Evolutionary conservation across 2,329 filamentous ascomycete genomes (phyloP).

Genomic region (Aureobasidium melanogenum): DNA sequence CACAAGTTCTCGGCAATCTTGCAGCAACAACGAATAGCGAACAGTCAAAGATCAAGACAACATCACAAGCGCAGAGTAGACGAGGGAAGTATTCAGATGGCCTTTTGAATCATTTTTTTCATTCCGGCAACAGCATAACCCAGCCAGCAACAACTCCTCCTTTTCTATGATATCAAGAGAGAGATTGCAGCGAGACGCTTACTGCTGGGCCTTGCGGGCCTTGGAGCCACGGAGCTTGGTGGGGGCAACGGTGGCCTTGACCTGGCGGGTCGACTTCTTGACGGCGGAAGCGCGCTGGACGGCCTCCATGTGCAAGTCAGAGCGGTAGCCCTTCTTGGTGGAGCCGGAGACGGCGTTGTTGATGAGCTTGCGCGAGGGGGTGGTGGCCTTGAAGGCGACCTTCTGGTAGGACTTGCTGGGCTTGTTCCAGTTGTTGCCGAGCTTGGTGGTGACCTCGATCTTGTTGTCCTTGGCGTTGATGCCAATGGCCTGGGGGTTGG

Average conservation of each 20-base stretch:
- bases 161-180: neutral
- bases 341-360: slow-evolving; percentile 73
- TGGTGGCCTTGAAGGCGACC: slow-evolving; percentile 61
- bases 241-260: slow-evolving; percentile 61
- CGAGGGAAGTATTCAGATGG: neutral
- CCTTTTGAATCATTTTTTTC: slow-evolving; percentile 11
- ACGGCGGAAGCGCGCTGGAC: slow-evolving; percentile 75
- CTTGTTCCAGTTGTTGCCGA: slow-evolving; percentile 60
- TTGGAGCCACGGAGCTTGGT: slow-evolving; percentile 70
- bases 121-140: slow-evolving; percentile 1
- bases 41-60: neutral
- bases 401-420: slow-evolving; percentile 59
- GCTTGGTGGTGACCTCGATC: slow-evolving; percentile 78
- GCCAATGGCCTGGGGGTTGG: slow-evolving; percentile 78
- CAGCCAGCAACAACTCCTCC: neutral
- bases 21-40: too few species aligned
- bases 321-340: slow-evolving; percentile 75
- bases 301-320: slow-evolving; percentile 49
- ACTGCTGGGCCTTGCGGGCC: slow-evolving; percentile 56
- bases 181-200: neutral
- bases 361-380: slow-evolving; percentile 80
- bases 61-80: neutral
- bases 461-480: slow-evolving; percentile 71
- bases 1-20: too few species aligned
- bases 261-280: slow-evolving; percentile 64